Base-by-base conservation (phyloP, 768 basidiomycete species). In the Asterophora lycoperdoides region DNA sequence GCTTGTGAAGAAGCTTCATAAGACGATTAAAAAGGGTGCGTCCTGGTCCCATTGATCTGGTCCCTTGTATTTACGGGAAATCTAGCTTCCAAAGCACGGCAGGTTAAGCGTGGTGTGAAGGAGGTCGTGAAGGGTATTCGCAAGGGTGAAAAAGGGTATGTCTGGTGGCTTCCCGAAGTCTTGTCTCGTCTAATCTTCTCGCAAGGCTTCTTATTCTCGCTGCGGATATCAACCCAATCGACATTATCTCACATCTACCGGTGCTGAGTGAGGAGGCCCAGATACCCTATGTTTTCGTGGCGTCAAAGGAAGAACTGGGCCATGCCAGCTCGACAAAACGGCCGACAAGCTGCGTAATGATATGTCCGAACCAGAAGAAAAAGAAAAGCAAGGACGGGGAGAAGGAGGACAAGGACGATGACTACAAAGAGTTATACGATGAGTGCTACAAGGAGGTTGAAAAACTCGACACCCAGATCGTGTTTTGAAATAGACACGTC, bases 121-220 rank as follows among this genome's bases (percentile, higher is more conserved):
- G 96, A 99, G 68, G 91, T 99, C 29, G 93, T 96, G 37, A 99
- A 99, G 68, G 92, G 92, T 3, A 87, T 99, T 35, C 80, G 94
- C 46, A 99, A 99, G 65, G 94, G 94, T 50, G 95, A 98, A 67
- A 93, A 89, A 75, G 96, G 96, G 92, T 86, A 59, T 52, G 85
- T 72, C 14, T 37, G 36, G 23, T 23, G 23, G 23, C 34, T 39
- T 29, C 40, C 36, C 29, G 10, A 11, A 13, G n/a, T 15, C 5
- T 38, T 10, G 26, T n/a, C 14, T 26, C 28, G 26, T 41, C n/a
- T 28, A 41, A 41, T 15, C 14, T 40, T 9, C 26, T 41, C n/a
- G 5, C n/a, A 56, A 94, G 93, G 17, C 73, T 99, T 29, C 80
- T 99, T 26, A 72, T 99, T 49, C 82, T 99, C 51, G 96, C 96